Evolutionary conservation across 2,329 filamentous ascomycete species (phyloP), one percentile per base, ranked within the genome.

Genomic region (Penicillium sp.): DNA sequence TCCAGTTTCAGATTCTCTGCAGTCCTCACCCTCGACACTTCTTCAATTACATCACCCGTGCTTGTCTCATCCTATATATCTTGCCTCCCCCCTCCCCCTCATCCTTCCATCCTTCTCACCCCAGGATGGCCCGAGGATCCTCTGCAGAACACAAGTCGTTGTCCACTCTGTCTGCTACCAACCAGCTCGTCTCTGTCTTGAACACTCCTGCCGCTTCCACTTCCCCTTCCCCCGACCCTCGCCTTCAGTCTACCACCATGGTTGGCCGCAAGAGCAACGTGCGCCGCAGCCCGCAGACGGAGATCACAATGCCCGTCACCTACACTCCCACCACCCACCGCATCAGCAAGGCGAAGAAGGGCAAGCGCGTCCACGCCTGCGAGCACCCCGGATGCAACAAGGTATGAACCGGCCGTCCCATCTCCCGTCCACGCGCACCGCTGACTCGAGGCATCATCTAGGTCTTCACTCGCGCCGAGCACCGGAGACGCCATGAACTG

Each of bases 291-390:
- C 39, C 56, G n/a, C 49, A 57, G 26, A 10, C 53, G 17, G 63
- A 66, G 20, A 54, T 60, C 29, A 49, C 60, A 18, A 42, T 65
- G 42, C 59, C 65, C 14, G 56, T 71, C 33, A 68, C 67, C 39
- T 74, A 72, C 43, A 75, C 72, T 18, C 72, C 72, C 15, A 74
- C 71, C 14, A 74, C 72, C 23, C 67, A 67, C 48, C 68, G 72
- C 35, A 66, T 74, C 49, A 75, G 72, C 59, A 75, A 74, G 53
- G 72, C 72, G 9, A 75, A 73, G 59, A 75, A 75, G 54, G 72
- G 72, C 19, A 74, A 74, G 55, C 67, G 70, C 36, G 72, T 75
- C 10, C 72, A 75, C 50, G 64, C 64, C 7, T 75, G 72, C 50
- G 63, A 71, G 41, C 71, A 60, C 43, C 68, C 68, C 11, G 70